These are phyloP conservation scores for Alternaria dauci DNA, from an alignment of 2,329 filamentous ascomycete species.

Conservation along the genomic window DNA sequence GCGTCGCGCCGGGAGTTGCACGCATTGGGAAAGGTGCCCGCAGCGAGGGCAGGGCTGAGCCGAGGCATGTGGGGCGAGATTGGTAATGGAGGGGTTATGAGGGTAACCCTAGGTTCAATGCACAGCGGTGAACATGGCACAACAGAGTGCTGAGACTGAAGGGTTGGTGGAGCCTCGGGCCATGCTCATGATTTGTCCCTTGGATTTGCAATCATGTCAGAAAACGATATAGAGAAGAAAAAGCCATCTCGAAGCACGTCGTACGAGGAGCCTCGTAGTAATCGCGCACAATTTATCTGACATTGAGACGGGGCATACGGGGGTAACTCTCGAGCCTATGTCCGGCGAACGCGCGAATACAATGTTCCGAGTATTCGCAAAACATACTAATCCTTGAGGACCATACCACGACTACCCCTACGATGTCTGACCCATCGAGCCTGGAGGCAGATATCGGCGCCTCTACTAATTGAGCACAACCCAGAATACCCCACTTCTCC, in stretches of 20 bases:
- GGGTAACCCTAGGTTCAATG: not conserved
- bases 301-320: not conserved
- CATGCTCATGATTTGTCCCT: not conserved
- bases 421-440: not conserved
- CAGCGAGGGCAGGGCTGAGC: constrained; percentile 21
- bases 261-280: not conserved
- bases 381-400: not conserved
- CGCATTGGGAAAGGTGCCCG: constrained; percentile 26
- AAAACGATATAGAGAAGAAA: not conserved
- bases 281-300: not conserved
- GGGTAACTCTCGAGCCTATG: not conserved
- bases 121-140: constrained; percentile 1
- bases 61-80: constrained; percentile 40
- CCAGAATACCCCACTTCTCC: not conserved
- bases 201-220: not conserved
- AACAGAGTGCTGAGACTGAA: not conserved
- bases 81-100: constrained; percentile 24
- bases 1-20: constrained; percentile 22
- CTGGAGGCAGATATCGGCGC: not conserved
- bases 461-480: not conserved
- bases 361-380: not conserved
- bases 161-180: not conserved
- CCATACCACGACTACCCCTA: not conserved
- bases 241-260: not conserved
- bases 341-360: not conserved